Base-by-base conservation (phyloP, 2,329 filamentous ascomycete species). In the Esteya vermicola region DNA sequence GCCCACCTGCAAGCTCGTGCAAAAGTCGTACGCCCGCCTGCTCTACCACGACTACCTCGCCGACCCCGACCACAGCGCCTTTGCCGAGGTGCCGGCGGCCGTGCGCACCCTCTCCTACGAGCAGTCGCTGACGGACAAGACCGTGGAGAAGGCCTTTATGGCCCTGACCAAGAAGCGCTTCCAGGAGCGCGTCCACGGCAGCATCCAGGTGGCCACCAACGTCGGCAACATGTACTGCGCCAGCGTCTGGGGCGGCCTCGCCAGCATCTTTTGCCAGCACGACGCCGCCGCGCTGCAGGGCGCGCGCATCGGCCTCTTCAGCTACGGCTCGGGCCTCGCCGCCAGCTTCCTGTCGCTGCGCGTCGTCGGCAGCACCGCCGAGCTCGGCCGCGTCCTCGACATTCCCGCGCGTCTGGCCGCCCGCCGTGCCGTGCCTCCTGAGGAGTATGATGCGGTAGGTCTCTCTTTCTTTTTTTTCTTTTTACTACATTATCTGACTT, bases 101-200 rank as follows among this genome's bases (percentile, higher is more conserved):
- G 64, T 89, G 45, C 75, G 78, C 47, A 80, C 85, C 52, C 70
- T 91, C 62, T 78, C 83, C 56, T 89, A 89, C 61, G 67, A 79
- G 54, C 77, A 79, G 62, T 89, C 84, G 4, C 62, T 91, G 51
- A 76, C 74, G 46, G 84, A 91, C 68, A 88, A 85, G 70, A 72
- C 68, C 39, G 72, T 91, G 30, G 84, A 91, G 70, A 91, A 89
- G 75, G 80, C 79, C 46, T 91, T 91, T 60, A 84, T 91, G 79
- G 68, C 57, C 43, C 68, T 89, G 51, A 79, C 80, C 59, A 89
- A 91, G 75, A 88, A 88, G 72, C 75, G 74, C 51, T 89, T 84
- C 64, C 72, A 75, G 56, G 81, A 88, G 62, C 79, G 83, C 52
- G 79, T 91, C 51, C 67, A 70, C 57, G 80, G 81, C 39, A 66